A percentile compares a stretch with the other conserved stretches of the same genome.
These are phyloP conservation scores for Exophiala oligosperma DNA, from an alignment of 2,329 filamentous ascomycete species.

Conservation along the genomic window DNA sequence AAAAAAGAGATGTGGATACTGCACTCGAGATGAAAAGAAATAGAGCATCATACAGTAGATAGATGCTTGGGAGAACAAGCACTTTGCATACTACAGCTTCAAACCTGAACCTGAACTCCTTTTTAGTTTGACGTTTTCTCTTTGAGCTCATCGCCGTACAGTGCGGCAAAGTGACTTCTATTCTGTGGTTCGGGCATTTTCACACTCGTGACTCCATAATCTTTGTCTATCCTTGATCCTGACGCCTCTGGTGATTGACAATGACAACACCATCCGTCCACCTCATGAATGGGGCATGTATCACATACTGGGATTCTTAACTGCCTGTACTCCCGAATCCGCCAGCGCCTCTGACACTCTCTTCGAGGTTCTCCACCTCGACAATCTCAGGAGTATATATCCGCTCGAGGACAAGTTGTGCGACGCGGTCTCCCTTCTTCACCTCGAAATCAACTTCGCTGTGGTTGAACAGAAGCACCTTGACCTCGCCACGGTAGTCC, in stretches of 20 bases:
- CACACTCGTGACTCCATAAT: neutral
- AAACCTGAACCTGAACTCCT: no score
- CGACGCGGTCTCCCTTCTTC: slow-evolving; percentile 83
- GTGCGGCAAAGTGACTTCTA: neutral
- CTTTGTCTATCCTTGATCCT: no score
- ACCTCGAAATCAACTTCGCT: slow-evolving; percentile 77
- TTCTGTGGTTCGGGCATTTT: neutral
- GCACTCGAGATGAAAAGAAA: neutral
- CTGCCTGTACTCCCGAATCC: slow-evolving; percentile 86
- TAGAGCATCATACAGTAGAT: no score
- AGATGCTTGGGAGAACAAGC: neutral
- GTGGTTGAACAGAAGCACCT: slow-evolving; percentile 94
- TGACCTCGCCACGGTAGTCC: slow-evolving; percentile 92
- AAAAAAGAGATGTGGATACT: no score
- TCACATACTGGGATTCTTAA: neutral
- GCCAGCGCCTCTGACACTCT: slow-evolving; percentile 85
- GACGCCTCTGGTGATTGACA: neutral
- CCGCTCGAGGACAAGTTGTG: slow-evolving; percentile 89
- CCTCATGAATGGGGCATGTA: neutral
- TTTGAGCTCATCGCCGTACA: no score
- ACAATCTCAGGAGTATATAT: slow-evolving; percentile 90
- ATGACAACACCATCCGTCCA: neutral
- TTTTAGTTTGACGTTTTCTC: no score
- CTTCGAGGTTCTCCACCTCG: slow-evolving; percentile 85
- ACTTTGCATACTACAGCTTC: neutral